Evolutionary conservation across 2,329 filamentous ascomycete species (phyloP), one percentile per base, ranked within the genome.

Genomic region (Aspergillus novofumigatus): DNA sequence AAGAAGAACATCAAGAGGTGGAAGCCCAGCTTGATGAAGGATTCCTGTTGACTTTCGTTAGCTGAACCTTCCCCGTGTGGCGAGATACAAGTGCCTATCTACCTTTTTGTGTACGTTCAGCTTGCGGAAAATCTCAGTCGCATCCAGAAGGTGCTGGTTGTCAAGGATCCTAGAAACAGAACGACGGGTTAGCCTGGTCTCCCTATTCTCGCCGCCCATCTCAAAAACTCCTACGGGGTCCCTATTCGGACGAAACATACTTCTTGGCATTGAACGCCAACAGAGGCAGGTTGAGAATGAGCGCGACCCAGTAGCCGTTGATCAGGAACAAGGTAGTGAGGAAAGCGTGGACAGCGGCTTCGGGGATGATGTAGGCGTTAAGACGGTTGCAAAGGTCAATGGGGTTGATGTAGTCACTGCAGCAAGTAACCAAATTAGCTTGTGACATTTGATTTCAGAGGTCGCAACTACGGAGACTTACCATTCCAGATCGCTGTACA

Each of bases 1-100:
- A 97, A 99, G 87, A 99, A 99, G 86, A 99, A 99, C 92, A 99
- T 97, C 80, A 99, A 77, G 59, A 99, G 83, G 78, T 99, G 94
- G 84, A 99, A 99, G 56, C 93, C 94, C 47, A 99, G 90, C 82
- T 99, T 99, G 81, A 94, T 88, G 77, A 99, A 99, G 0, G 94
- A 97, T 86, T 99, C 94, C 92, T 96, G 65, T 38, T 54, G 35
- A 47, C 21, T 23, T 20, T 38, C 10, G 53, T 64, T 45, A 65
- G 63, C 50, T 14, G 51, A n/a, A 26, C 49, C 32, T 48, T 44
- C 47, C 32, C 38, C 48, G 42, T 26, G 23, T 25, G 25, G 51
- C 21, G 51, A 55, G 48, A 52, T 54, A 52, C 56, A 59, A 61
- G 28, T 42, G 51, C 56, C 29, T 8, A 60, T 71, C 54, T 77